Percentiles rank a stretch among this genome's conserved stretches.
Evolutionary conservation across 805 yeast species (phyloP).

Genomic region (Yamadazyma tumulicola): DNA sequence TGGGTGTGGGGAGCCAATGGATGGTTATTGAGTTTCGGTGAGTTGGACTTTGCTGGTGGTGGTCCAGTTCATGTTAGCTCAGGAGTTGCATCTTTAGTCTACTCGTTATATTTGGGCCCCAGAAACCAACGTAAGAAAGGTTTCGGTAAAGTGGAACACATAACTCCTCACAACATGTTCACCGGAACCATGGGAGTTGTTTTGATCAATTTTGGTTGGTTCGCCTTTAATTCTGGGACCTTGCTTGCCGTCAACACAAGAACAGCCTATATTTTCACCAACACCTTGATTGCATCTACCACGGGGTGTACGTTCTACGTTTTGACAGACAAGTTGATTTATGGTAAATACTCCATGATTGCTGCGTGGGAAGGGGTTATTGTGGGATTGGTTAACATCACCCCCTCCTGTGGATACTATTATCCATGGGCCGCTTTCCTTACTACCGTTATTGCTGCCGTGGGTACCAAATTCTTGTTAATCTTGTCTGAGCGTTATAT

Average conservation of each 20-base stretch:
- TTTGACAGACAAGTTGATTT: slow-evolving; percentile 35
- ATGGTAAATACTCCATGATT: slow-evolving; percentile 38
- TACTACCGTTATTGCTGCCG: slow-evolving; percentile 38
- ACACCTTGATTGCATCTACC: slow-evolving; percentile 51
- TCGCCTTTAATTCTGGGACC: slow-evolving; percentile 47
- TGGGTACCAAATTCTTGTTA: slow-evolving; percentile 32
- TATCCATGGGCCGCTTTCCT: slow-evolving; percentile 47
- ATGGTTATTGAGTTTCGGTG: slow-evolving; percentile 42
- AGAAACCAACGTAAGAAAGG: slow-evolving; percentile 23
- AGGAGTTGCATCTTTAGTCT: slow-evolving; percentile 42
- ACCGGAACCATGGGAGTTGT: slow-evolving; percentile 43
- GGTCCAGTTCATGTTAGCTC: slow-evolving; percentile 48
- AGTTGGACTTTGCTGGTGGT: slow-evolving; percentile 48
- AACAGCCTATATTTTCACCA: slow-evolving; percentile 45
- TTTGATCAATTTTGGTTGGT: slow-evolving; percentile 48
- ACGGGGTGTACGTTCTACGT: slow-evolving; percentile 46
- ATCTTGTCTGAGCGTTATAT: slow-evolving; percentile 36
- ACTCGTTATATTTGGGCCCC: slow-evolving; percentile 42
- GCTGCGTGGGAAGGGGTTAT: slow-evolving; percentile 47
- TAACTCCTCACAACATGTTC: slow-evolving; percentile 19
- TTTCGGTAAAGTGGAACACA: slow-evolving; percentile 16
- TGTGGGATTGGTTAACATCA: slow-evolving; percentile 44
- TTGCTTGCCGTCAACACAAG: slow-evolving; percentile 36
- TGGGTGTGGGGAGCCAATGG: slow-evolving; percentile 48
- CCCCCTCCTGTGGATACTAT: slow-evolving; percentile 46